Evolutionary conservation across 2,329 filamentous ascomycete genomes (phyloP).

Genomic region (Celoporthe dispersa): DNA sequence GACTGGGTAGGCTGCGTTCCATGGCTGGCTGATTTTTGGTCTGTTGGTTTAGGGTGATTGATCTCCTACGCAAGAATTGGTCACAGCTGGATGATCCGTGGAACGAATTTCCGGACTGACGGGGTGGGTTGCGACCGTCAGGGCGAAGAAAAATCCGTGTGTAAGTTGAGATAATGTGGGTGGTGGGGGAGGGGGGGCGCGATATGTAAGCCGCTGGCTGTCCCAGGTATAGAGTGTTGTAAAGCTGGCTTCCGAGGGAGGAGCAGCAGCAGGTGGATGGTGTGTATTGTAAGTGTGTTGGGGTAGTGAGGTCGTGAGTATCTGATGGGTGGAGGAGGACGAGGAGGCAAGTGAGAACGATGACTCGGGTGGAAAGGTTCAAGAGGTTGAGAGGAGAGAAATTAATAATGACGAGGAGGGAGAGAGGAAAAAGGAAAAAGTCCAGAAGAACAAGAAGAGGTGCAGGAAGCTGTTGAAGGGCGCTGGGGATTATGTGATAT

Average conservation of each 20-base stretch:
- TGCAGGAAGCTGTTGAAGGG: slow-evolving; percentile 15
- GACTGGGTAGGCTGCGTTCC: slow-evolving; percentile 57
- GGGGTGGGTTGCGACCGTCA: not conserved
- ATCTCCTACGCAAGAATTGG: not conserved
- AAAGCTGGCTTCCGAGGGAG: too few species aligned
- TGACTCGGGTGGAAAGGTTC: not conserved
- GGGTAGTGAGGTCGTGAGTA: not conserved
- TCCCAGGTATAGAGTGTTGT: not conserved
- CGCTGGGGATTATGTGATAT: slow-evolving; percentile 30
- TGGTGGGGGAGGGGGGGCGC: too few species aligned
- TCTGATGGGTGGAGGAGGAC: not conserved
- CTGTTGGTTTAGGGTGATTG: not conserved
- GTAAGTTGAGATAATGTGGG: not conserved
- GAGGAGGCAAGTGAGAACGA: not conserved
- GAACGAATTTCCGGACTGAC: too few species aligned
- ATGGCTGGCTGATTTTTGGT: slow-evolving; percentile 42
- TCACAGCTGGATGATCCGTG: not conserved
- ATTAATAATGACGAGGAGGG: slow-evolving; percentile 30
- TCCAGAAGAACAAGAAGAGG: slow-evolving; percentile 4
- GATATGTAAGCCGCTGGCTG: not conserved
- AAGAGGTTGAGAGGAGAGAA: not conserved
- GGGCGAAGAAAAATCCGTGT: not conserved
- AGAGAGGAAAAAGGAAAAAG: not conserved
- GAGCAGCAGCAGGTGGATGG: too few species aligned
- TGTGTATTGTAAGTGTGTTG: not conserved